phyloP scores from a whole-genome alignment of 2,329 filamentous ascomycete species.

The Botryosphaeria agaves region DNA sequence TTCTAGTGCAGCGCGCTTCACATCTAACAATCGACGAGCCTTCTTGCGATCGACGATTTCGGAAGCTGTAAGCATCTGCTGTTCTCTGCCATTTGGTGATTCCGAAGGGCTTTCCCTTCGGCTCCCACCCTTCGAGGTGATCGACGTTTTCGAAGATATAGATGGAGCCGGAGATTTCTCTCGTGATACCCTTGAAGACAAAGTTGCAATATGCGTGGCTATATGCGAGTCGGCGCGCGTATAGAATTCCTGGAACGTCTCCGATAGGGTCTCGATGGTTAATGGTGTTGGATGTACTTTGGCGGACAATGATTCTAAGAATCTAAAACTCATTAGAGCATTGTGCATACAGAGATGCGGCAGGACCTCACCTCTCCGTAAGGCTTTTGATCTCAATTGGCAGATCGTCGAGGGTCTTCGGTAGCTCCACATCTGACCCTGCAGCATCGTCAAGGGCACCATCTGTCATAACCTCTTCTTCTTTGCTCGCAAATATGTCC shows the following conservation, averaged over 20 bases:
- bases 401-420: constrained; percentile 69
- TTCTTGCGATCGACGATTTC: constrained; percentile 70
- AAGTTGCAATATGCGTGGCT: constrained; percentile 65
- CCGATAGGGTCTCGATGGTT: constrained; percentile 63
- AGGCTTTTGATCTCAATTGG: constrained; percentile 86
- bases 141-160: constrained; percentile 38
- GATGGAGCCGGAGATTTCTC: constrained; percentile 43
- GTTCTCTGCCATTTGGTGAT: constrained; percentile 32
- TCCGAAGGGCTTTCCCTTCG: constrained; percentile 16
- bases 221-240: constrained; percentile 64
- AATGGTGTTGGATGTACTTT: constrained; percentile 76
- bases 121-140: constrained; percentile 28
- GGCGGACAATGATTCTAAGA: constrained; percentile 75
- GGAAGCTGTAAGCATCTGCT: constrained; percentile 80
- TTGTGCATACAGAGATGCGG: background rate
- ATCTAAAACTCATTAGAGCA: constrained; percentile 33
- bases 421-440: constrained; percentile 12
- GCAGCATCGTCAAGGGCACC: constrained; percentile 4
- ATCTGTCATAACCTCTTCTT: constrained; percentile 15
- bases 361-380: constrained; percentile 55
- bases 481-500: constrained; percentile 23
- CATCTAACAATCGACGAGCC: constrained; percentile 59
- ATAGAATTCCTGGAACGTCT: constrained; percentile 94
- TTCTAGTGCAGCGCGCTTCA: constrained; percentile 61
- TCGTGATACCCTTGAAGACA: constrained; percentile 59